Conservation (phyloP, 2,329 filamentous ascomycete species). For the Fusarium sterilihyphosum region DNA sequence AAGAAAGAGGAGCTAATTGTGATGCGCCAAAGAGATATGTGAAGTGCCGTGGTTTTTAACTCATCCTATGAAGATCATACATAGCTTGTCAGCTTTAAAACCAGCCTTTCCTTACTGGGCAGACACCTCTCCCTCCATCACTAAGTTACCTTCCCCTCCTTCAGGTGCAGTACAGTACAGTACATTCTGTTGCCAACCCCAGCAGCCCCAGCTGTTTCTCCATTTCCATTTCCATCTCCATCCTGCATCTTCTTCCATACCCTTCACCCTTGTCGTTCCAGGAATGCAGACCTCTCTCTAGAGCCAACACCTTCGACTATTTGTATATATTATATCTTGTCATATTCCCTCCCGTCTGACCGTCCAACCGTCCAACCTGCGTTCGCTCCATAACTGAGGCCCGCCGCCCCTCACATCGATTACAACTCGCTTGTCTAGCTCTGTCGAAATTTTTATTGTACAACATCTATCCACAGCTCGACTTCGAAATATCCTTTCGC, state of each 20-base stretch:
- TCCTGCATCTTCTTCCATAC: slow-evolving; percentile 1
- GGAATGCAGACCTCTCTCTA: slow-evolving; percentile 14
- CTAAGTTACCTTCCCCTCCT: slow-evolving; percentile 16
- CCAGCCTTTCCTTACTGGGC: slow-evolving; percentile 31
- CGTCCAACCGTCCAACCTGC: not conserved
- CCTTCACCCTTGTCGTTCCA: not conserved
- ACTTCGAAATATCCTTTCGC: not conserved
- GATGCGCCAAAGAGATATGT: not conserved
- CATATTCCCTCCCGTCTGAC: not conserved
- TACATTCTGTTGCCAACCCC: slow-evolving; percentile 22
- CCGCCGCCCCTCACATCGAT: slow-evolving; percentile 26
- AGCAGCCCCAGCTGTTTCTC: slow-evolving; percentile 35
- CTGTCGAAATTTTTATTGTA: slow-evolving; percentile 21
- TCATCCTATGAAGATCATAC: slow-evolving; percentile 9
- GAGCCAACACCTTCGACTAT: not conserved
- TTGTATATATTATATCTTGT: slow-evolving; percentile 10
- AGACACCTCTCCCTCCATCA: slow-evolving; percentile 20
- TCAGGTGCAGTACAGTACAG: not conserved
- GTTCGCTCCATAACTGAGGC: slow-evolving; percentile 6
- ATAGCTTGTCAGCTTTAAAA: slow-evolving; percentile 31
- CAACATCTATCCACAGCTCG: slow-evolving; percentile 7
- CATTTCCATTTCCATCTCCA: slow-evolving; percentile 5
- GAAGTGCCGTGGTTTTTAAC: not conserved
- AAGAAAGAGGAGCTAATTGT: not conserved
- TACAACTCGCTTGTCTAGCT: slow-evolving; percentile 13